Conservation (phyloP, 805 yeast species). For the Sungouiella blattae region DNA sequence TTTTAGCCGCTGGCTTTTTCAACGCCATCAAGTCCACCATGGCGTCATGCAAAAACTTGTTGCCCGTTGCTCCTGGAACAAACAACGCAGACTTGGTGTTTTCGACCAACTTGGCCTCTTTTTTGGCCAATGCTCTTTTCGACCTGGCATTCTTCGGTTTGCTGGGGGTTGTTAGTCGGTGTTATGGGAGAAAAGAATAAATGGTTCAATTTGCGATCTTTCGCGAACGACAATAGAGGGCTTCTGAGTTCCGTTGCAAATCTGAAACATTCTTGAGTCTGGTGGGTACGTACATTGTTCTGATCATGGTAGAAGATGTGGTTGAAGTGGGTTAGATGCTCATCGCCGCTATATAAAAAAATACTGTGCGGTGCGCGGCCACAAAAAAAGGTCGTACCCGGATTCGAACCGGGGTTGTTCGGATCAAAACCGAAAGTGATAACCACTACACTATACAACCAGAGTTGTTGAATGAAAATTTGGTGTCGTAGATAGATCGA, state of each 20-base stretch:
- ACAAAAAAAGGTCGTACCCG: constrained; percentile 63
- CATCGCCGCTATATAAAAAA: constrained; percentile 6
- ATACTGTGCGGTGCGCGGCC: constrained; percentile 1
- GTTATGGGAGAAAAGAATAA: neutral
- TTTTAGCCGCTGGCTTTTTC: constrained; percentile 86
- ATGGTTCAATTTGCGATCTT: too few relatives aligned
- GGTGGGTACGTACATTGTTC: constrained; percentile 31
- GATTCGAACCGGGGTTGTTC: constrained; percentile 81
- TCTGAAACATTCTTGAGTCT: too few relatives aligned
- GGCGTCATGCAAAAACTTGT: constrained; percentile 78
- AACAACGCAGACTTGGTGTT: constrained; percentile 87
- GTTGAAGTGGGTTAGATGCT: constrained; percentile 6
- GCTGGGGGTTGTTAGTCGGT: constrained; percentile 39
- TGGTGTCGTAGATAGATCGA: too few relatives aligned
- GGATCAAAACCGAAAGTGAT: constrained; percentile 81
- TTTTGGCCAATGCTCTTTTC: constrained; percentile 87
- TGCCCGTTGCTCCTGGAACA: constrained; percentile 83
- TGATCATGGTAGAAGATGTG: constrained; percentile 25
- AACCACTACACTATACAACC: constrained; percentile 73
- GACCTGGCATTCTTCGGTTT: constrained; percentile 95
- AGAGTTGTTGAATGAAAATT: neutral
- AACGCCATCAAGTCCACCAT: constrained; percentile 85
- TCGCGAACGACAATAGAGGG: too few relatives aligned
- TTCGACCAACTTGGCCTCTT: constrained; percentile 84
- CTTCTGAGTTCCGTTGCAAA: too few relatives aligned